Base-by-base conservation (phyloP, 768 basidiomycete species). In the Serendipita sp. region DNA sequence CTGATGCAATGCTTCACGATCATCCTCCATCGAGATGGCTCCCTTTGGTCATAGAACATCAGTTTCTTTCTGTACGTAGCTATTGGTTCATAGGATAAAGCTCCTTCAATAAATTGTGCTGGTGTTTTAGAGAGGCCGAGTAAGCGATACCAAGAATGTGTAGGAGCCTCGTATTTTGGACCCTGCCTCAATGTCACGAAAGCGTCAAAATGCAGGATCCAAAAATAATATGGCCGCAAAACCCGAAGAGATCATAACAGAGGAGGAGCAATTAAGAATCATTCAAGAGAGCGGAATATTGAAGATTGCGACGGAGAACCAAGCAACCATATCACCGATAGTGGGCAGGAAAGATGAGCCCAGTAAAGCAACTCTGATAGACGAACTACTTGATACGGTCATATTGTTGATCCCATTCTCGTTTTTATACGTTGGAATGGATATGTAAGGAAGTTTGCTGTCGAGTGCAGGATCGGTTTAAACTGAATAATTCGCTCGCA, bases 251-350 rank as follows among this genome's bases (percentile, higher is more conserved):
- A 41, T 41, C 38, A 83, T 91, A 44, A 71, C 86, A 2, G 83
- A 88, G 70, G 83, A 86, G 1, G 89, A 91, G 71, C 82, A 90
- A 78, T 86, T 85, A 86, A 81, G 88, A 11, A 73, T 91, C 44
- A 80, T 90, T 68, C 80, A 82, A 8, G 77, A 88, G 67, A 79
- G 83, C 13, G 86, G 86, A 16, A 68, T 77, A 15, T 69, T 77
- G 35, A 64, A 71, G 64, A 66, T 71, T 47, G 45, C 70, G 4
- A 60, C 68, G 13, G 46, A 63, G 32, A 56, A 48, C 13, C 41
- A 37, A 11, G 67, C 62, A 41, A 24, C 56, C 58, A 58, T 18
- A 4, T 41, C 16, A 30, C 47, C 58, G 63, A 41, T 5, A 15
- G 37, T 48, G 28, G 69, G 68, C 48, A 66, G 69, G 18, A 74